These are phyloP conservation scores for Madurella fahalii DNA, from an alignment of 2,329 filamentous ascomycete species.

Conservation along the genomic window DNA sequence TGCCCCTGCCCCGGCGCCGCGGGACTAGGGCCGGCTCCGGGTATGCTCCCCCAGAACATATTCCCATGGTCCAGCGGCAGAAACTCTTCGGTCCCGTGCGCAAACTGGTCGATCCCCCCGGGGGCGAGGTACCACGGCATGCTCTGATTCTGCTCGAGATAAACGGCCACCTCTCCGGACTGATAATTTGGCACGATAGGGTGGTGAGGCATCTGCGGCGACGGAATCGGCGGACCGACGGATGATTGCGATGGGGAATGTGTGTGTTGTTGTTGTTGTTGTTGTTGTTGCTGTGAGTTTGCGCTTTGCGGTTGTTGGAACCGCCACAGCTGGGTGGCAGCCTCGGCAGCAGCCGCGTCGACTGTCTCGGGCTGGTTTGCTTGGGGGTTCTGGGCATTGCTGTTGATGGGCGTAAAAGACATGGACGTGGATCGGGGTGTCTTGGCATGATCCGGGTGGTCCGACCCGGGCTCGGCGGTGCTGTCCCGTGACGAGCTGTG, in stretches of 20 bases:
- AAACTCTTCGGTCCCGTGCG: constrained; percentile 25
- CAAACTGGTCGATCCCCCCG: constrained; percentile 27
- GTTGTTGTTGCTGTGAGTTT: background rate
- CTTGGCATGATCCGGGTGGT: constrained; percentile 24
- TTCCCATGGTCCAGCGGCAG: constrained; percentile 20
- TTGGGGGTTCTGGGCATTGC: constrained; percentile 6
- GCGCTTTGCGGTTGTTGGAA: constrained; percentile 7
- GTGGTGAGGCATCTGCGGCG: constrained; percentile 17
- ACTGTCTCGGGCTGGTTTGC: constrained; percentile 1
- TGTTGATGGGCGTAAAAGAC: constrained; percentile 41
- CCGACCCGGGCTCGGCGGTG: constrained; percentile 30
- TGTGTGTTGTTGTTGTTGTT: constrained; percentile 9
- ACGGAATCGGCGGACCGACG: constrained; percentile 10
- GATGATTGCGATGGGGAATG: constrained; percentile 24
- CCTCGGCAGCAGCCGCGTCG: constrained; percentile 6
- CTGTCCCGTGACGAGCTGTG: constrained; percentile 27
- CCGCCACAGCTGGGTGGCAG: constrained; percentile 12
- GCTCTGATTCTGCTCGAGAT: constrained; percentile 24
- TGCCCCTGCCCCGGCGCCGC: too few relatives aligned
- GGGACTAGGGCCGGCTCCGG: background rate
- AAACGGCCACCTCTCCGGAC: constrained; percentile 18
- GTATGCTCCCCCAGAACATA: constrained; percentile 21
- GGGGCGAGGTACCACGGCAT: constrained; percentile 28
- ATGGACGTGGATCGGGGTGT: constrained; percentile 30
- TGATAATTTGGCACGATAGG: constrained; percentile 15